Percentiles rank a stretch among this genome's conserved stretches.
These are phyloP conservation scores for Yamadazyma laniorum DNA, from an alignment of 805 yeast species.

Conservation along the genomic window DNA sequence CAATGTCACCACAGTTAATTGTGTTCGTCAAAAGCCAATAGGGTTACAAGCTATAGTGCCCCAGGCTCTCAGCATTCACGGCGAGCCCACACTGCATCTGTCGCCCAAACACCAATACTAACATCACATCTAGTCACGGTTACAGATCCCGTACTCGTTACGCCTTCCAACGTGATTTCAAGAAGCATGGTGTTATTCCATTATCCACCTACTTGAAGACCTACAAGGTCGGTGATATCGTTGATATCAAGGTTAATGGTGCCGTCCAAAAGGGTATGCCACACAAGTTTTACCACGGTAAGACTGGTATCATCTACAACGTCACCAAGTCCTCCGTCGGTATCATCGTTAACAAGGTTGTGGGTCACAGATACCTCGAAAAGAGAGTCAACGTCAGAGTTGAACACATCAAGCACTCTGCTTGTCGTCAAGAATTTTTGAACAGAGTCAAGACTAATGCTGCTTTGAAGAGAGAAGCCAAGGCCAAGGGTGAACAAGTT, in stretches of 20 bases:
- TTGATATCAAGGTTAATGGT: constrained; percentile 99
- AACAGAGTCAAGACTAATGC: constrained; percentile 98
- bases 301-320: constrained; percentile 99
- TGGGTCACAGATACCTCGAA: constrained; percentile 98
- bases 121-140: constrained; percentile 63
- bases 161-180: constrained; percentile 99
- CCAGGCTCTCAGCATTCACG: too few relatives aligned
- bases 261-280: constrained; percentile 99
- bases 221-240: constrained; percentile 99
- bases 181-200: constrained; percentile 91
- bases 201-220: constrained; percentile 96
- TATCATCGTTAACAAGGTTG: constrained; percentile 97
- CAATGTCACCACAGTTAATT: too few relatives aligned
- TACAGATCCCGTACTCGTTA: constrained; percentile 99
- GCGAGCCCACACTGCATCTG: too few relatives aligned
- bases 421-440: constrained; percentile 98
- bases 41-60: too few relatives aligned
- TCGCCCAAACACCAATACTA: constrained; percentile 4
- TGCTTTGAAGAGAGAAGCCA: constrained; percentile 89
- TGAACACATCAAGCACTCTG: constrained; percentile 99
- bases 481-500: constrained; percentile 87
- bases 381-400: constrained; percentile 98
- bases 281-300: constrained; percentile 99
- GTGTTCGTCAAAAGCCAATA: too few relatives aligned
- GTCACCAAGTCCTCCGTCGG: constrained; percentile 98